phyloP scores from a whole-genome alignment of 176 grass and related monocot species.

The Poa pratensis region DNA sequence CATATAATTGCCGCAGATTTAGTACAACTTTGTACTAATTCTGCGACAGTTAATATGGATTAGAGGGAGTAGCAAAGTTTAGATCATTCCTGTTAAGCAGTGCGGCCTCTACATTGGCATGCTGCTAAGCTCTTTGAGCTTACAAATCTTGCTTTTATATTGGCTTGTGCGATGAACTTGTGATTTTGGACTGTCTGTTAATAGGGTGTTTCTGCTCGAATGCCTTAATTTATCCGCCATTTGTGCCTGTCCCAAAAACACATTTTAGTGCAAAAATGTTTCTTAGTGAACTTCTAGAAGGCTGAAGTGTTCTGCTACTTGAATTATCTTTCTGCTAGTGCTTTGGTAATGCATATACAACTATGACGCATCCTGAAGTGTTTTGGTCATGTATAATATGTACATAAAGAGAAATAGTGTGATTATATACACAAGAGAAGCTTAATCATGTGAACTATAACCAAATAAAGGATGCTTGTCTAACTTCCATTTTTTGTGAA shows the following conservation, averaged over 20 bases:
- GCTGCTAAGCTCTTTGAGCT: not conserved
- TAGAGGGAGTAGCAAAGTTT: not conserved
- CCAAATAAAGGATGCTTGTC: not conserved
- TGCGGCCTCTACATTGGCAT: not conserved
- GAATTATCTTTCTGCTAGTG: constrained; percentile 15
- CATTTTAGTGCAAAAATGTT: not conserved
- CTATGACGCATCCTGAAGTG: not conserved
- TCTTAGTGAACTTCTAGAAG: not conserved
- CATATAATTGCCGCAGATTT: too few species aligned
- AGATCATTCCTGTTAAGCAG: not conserved
- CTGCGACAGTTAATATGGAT: too few species aligned
- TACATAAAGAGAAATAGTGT: not conserved
- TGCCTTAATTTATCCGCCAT: not conserved
- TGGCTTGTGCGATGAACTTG: not conserved
- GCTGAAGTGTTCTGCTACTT: not conserved
- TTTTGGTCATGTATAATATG: not conserved
- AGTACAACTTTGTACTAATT: too few species aligned
- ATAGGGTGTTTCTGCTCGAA: not conserved
- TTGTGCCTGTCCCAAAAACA: not conserved
- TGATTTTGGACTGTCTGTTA: constrained; percentile 7
- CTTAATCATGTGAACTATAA: constrained; percentile 29
- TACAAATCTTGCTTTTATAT: constrained; percentile 4
- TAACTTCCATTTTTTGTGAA: constrained; percentile 38
- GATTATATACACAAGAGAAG: constrained; percentile 26
- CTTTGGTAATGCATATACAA: constrained; percentile 14